These are phyloP conservation scores for Shiraia bambusicola DNA, from an alignment of 2,329 filamentous ascomycete species.

Conservation along the genomic window DNA sequence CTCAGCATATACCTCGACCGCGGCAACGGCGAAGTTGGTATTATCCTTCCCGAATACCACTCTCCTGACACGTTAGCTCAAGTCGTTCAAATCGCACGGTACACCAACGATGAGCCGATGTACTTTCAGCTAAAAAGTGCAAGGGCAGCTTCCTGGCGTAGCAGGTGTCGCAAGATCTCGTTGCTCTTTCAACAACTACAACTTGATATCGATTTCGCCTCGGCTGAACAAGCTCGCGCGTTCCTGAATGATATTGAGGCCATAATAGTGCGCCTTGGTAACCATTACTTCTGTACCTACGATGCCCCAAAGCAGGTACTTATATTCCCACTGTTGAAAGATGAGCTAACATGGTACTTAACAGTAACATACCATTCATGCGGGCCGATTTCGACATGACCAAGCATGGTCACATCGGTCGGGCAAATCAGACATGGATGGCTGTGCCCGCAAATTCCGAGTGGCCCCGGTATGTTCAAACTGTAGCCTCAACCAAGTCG, in stretches of 20 bases:
- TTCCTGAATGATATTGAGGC: constrained; percentile 15
- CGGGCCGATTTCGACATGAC: constrained; percentile 15
- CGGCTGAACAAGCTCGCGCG: constrained; percentile 1
- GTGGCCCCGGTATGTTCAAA: constrained; percentile 12
- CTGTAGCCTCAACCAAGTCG: not conserved
- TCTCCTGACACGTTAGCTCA: constrained; percentile 2
- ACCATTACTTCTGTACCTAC: constrained; percentile 12
- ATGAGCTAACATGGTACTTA: not conserved
- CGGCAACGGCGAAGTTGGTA: constrained; percentile 18
- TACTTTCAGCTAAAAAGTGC: constrained; percentile 16
- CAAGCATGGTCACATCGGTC: constrained; percentile 9
- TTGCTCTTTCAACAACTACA: constrained; percentile 17
- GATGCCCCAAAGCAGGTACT: constrained; percentile 13
- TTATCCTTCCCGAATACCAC: constrained; percentile 5
- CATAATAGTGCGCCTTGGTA: constrained; percentile 9
- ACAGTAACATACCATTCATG: constrained; percentile 5
- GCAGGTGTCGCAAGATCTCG: constrained; percentile 15
- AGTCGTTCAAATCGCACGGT: constrained; percentile 8
- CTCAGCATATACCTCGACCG: constrained; percentile 15
- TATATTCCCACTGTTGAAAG: not conserved
- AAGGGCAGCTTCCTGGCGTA: constrained; percentile 14
- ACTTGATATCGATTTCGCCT: constrained; percentile 17
- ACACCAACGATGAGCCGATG: constrained; percentile 4
- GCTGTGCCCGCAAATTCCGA: constrained; percentile 2
- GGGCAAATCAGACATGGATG: constrained; percentile 5